Base-by-base conservation (phyloP, 306 rosid species). In the Cercis canadensis region DNA sequence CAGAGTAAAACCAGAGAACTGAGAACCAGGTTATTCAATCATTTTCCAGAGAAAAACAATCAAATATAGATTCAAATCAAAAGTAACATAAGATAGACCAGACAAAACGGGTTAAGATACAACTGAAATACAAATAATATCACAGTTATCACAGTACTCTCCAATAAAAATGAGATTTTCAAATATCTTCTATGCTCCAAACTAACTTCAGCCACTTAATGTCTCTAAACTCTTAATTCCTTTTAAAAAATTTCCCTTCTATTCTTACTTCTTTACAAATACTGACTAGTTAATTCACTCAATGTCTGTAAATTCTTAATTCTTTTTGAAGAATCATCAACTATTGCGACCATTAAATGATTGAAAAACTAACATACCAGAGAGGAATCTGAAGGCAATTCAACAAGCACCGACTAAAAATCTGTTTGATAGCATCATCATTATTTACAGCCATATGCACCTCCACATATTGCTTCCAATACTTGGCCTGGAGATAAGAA, bases 381-480 rank as follows among this genome's bases (percentile, higher is more conserved):
- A 94, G 96, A 57, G 98, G 98, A 81, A 94, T 80, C 69, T 94
- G 97, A 73, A 86, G 88, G 73, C 97, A 94, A 75, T 78, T 87
- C 75, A 94, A 78, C 79, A 94, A 84, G 66, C 98, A 90, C 21
- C 97, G 90, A 77, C 98, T 94, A 70, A 94, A 94, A 57, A 94
- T 90, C 82, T 90, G 98, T 71, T 87, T 94, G 55, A 80, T 73
- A 19, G 97, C 97, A 62, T 94, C 98, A 16, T 94, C 97, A 53
- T 90, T 90, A 80, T 89, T 94, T n/a, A 78, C 87, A 78, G 87
- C 87, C 93, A 90, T 86, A 62, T 94, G 77, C 18, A 94, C 96
- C 90, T 94, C 97, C 75, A 87, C 98, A 81, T 94, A 94, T 44
- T 94, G 98, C 85, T 85, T 94, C 98, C 98, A 94, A 84, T 82